Percentiles rank a stretch among this genome's conserved stretches.
Evolutionary conservation across 2,329 filamentous ascomycete genomes (phyloP).

Genomic region (Fusarium acutatum): DNA sequence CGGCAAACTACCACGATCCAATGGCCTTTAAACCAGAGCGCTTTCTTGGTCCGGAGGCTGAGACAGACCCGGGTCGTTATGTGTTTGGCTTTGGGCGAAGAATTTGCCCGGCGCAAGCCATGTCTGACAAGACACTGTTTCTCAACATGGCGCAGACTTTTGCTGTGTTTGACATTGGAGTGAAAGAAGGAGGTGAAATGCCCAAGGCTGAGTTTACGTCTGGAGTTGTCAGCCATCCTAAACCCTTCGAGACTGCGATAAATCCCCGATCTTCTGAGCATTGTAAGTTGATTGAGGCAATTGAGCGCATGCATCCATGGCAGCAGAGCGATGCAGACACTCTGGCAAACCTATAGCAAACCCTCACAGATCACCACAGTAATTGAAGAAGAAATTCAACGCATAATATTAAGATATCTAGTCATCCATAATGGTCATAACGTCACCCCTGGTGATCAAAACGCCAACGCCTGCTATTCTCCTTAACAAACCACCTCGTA

Average conservation of each 20-base stretch:
- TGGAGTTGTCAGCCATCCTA: conserved; percentile 26
- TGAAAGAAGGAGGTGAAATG: not conserved
- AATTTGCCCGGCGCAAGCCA: conserved; percentile 43
- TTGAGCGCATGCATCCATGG: conserved; percentile 22
- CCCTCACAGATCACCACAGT: rapidly evolving
- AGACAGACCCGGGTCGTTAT: conserved; percentile 39
- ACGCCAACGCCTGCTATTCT: conserved; percentile 48
- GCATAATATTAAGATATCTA: conserved; percentile 17
- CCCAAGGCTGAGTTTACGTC: conserved; percentile 5
- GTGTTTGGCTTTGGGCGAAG: conserved; percentile 48
- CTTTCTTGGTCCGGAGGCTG: conserved; percentile 13
- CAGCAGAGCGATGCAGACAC: conserved; percentile 13
- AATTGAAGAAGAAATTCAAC: not conserved
- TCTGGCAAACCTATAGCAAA: not conserved
- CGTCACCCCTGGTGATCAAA: conserved; percentile 33
- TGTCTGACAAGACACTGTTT: conserved; percentile 43
- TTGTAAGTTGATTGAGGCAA: conserved; percentile 3
- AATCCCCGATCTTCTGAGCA: conserved; percentile 8
- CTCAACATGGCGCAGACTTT: conserved; percentile 52
- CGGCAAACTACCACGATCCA: conserved; percentile 13
- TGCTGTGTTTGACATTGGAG: conserved; percentile 53
- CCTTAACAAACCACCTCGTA: conserved; percentile 47
- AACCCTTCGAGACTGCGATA: conserved; percentile 7
- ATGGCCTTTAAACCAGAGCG: conserved; percentile 21
- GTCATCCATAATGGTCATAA: conserved; percentile 4